A percentile compares a stretch with the other conserved stretches of the same genome.
These are phyloP conservation scores for Alternaria conjuncta DNA, from an alignment of 2,329 filamentous ascomycete species.

Conservation along the genomic window DNA sequence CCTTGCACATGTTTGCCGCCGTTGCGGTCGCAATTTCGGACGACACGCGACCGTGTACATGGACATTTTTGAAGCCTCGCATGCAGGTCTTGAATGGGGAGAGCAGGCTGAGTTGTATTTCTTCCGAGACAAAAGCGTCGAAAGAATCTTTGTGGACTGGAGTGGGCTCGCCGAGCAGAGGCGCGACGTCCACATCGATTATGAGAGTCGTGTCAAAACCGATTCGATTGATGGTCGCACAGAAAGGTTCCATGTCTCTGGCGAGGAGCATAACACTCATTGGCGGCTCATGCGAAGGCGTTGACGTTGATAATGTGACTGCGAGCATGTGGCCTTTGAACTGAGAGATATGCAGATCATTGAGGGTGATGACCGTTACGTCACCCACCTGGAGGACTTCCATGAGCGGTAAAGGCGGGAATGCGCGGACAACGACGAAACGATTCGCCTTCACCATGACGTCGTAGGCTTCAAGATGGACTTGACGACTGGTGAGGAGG, in stretches of 20 bases:
- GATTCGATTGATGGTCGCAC: neutral
- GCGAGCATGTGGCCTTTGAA: neutral
- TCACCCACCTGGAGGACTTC: accelerated
- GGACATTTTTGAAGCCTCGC: neutral
- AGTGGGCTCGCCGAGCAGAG: neutral
- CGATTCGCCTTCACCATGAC: neutral
- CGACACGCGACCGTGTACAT: neutral
- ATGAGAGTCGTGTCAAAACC: accelerated
- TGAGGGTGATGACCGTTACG: neutral
- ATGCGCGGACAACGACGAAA: neutral
- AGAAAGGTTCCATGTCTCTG: accelerated
- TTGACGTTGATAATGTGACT: neutral
- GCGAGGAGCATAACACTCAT: neutral
- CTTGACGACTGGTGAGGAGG: neutral
- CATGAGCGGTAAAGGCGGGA: accelerated
- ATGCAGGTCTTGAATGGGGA: neutral
- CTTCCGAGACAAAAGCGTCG: neutral
- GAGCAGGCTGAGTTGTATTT: neutral
- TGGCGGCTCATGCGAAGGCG: neutral
- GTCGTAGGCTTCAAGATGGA: neutral
- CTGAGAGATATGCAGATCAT: neutral
- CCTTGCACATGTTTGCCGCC: neutral
- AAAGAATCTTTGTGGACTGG: accelerated
- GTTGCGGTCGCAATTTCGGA: neutral
- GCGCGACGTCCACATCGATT: neutral